Conservation (phyloP, 2,329 filamentous ascomycete species). For the Curvularia spicifera region DNA sequence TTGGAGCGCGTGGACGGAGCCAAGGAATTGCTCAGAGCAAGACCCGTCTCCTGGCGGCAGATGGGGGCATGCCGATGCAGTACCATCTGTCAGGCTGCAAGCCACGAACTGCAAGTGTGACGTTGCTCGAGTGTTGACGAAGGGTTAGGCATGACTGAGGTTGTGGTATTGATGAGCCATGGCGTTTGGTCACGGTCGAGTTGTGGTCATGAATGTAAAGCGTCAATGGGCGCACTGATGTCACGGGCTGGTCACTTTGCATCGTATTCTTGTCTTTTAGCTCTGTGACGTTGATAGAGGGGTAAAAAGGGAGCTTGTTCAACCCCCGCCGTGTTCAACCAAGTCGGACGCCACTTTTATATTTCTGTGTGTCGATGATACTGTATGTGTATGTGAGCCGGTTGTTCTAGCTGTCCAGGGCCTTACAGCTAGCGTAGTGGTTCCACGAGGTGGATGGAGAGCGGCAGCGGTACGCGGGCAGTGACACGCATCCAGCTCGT, state of each 20-base stretch:
- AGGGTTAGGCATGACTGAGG: background rate
- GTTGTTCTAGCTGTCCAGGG: background rate
- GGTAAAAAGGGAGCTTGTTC: background rate
- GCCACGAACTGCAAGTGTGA: conserved; percentile 13
- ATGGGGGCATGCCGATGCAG: background rate
- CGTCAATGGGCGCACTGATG: background rate
- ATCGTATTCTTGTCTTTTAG: background rate
- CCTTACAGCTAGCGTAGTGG: conserved; percentile 7
- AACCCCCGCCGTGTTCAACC: background rate
- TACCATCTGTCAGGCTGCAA: conserved; percentile 11
- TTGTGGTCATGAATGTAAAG: background rate
- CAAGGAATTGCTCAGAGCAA: background rate
- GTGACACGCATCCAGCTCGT: conserved; percentile 11
- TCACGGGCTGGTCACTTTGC: background rate
- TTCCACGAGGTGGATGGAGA: conserved; percentile 13
- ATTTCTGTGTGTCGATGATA: conserved; percentile 3
- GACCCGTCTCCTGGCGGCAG: background rate
- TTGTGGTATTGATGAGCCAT: background rate
- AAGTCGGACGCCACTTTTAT: conserved; percentile 4
- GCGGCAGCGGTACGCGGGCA: conserved; percentile 2
- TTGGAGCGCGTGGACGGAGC: background rate
- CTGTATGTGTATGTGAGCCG: conserved; percentile 10
- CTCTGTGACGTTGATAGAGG: background rate
- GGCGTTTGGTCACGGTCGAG: background rate
- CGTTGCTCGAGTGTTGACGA: conserved; percentile 4